These are phyloP conservation scores for Silene uniflora DNA, from an alignment of 148 eudicot species.

Conservation along the genomic window DNA sequence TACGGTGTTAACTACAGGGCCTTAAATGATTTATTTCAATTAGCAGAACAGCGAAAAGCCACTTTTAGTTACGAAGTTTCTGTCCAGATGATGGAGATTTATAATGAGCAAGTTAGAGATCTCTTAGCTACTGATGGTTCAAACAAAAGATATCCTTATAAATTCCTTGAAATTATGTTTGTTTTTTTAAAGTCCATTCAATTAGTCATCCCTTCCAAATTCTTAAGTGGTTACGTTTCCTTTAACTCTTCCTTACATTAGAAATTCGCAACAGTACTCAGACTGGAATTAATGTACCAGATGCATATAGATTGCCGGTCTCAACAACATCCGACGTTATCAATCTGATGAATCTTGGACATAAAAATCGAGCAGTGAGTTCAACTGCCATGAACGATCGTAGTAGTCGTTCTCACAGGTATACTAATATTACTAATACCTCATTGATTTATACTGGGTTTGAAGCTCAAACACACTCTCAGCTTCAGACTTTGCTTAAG, in stretches of 20 bases:
- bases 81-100: conserved; percentile 96
- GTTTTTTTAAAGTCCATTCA: not conserved
- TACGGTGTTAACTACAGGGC: conserved; percentile 87
- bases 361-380: conserved; percentile 81
- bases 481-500: too few relatives aligned
- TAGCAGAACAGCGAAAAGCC: conserved; percentile 71
- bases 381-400: conserved; percentile 89
- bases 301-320: conserved; percentile 72
- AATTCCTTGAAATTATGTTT: not conserved
- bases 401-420: conserved; percentile 99
- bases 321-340: conserved; percentile 77
- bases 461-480: too few relatives aligned
- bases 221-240: conserved; percentile 11
- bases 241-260: conserved; percentile 67
- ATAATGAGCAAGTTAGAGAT: conserved; percentile 96
- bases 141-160: conserved; percentile 83
- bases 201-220: not conserved
- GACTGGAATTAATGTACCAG: conserved; percentile 83
- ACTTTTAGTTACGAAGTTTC: conserved; percentile 60
- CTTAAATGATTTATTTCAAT: conserved; percentile 68
- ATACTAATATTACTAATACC: conserved; percentile 4
- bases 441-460: not conserved
- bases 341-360: conserved; percentile 74
- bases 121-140: conserved; percentile 73
- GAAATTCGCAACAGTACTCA: conserved; percentile 75